Conservation (phyloP, 805 yeast species). For the Candida maesae region DNA sequence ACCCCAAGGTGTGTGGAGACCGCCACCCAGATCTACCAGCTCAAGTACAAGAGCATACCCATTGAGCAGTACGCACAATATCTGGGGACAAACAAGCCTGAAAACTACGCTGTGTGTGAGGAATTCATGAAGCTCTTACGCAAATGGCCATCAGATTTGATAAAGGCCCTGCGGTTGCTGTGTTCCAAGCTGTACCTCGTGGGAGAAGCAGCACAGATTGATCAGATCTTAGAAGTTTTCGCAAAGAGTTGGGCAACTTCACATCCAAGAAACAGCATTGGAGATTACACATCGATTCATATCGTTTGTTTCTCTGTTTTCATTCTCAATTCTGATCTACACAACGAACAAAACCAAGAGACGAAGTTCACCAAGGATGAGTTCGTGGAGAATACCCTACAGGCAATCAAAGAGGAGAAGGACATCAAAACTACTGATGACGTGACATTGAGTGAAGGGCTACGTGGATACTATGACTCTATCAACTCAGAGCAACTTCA, state of each 20-base stretch:
- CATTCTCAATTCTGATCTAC: slow-evolving; percentile 73
- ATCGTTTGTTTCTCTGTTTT: slow-evolving; percentile 68
- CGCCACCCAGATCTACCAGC: slow-evolving; percentile 33
- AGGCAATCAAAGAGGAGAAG: slow-evolving; percentile 36
- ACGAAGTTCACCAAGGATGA: slow-evolving; percentile 37
- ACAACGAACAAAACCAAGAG: slow-evolving; percentile 43
- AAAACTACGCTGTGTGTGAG: slow-evolving; percentile 28
- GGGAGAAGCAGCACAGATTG: slow-evolving; percentile 82
- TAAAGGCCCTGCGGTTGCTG: slow-evolving; percentile 52
- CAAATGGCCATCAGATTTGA: slow-evolving; percentile 47
- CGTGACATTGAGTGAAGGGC: slow-evolving; percentile 12
- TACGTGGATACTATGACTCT: slow-evolving; percentile 35
- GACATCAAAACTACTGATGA: slow-evolving; percentile 2
- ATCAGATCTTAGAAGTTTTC: slow-evolving; percentile 65
- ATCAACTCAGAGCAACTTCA: slow-evolving; percentile 25
- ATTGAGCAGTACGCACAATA: slow-evolving; percentile 43
- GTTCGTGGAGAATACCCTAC: slow-evolving; percentile 47
- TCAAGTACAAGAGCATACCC: slow-evolving; percentile 27
- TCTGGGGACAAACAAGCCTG: slow-evolving; percentile 32
- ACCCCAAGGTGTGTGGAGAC: slow-evolving; percentile 8
- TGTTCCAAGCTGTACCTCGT: slow-evolving; percentile 67
- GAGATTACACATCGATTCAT: slow-evolving; percentile 58
- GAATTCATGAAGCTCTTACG: slow-evolving; percentile 37
- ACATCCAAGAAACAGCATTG: slow-evolving; percentile 45
- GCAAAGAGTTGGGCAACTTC: slow-evolving; percentile 57